These are phyloP conservation scores for Yamadazyma aaseri DNA, from an alignment of 1,139 yeast species.

Conservation along the genomic window DNA sequence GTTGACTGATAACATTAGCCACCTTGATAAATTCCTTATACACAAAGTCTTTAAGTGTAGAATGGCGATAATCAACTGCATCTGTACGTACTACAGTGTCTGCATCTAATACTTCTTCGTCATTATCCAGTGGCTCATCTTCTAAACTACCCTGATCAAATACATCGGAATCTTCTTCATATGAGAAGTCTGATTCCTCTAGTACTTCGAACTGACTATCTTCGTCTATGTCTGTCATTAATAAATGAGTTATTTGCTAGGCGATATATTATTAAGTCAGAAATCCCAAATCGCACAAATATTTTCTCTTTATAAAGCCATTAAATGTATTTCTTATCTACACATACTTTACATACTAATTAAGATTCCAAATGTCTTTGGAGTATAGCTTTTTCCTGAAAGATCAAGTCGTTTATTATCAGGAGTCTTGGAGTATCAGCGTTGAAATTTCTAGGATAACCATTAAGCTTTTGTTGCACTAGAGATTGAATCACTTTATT, in stretches of 20 bases:
- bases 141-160: no score
- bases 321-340: no score
- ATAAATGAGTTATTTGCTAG: no score
- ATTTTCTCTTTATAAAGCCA: no score
- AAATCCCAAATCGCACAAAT: no score
- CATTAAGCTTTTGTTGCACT: constrained; percentile 23
- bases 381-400: constrained; percentile 19
- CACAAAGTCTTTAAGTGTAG: constrained; percentile 7
- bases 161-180: constrained; percentile 17
- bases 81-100: constrained; percentile 2
- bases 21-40: constrained; percentile 7
- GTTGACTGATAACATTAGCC: constrained; percentile 6
- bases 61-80: constrained; percentile 5
- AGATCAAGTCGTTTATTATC: constrained; percentile 14
- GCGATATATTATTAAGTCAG: no score
- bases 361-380: no score
- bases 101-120: no score
- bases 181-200: constrained; percentile 13
- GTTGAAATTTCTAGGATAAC: constrained; percentile 13
- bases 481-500: constrained; percentile 16
- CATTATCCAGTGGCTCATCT: no score
- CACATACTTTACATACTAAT: no score
- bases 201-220: constrained; percentile 24
- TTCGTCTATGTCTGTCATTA: constrained; percentile 19
- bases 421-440: constrained; percentile 7